Base-by-base conservation (phyloP, 345 rosid genomes). In the Brassica nigra region DNA sequence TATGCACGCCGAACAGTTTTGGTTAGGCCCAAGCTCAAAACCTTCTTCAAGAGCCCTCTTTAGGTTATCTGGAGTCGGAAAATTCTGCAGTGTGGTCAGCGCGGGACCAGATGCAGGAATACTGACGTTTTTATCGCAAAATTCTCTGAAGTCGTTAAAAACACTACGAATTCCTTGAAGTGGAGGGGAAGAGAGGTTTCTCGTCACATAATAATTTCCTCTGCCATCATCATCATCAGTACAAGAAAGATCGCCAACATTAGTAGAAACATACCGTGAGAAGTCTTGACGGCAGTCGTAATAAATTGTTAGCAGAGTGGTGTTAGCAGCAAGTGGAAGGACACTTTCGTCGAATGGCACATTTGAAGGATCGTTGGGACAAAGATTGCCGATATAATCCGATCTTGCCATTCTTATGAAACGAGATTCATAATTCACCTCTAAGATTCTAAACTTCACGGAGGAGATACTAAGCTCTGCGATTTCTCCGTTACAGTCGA, bases 361-460 rank as follows among this genome's bases (percentile, higher is more conserved):
- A 74, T 77, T 77, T 12, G 0, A 0, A 4, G 47, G 68, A 9
- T 3, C 0, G 0, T 14, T 0, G 0, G 84, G 85, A 80, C 90
- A 87, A 0, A 58, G 4, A 70, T 3, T 0, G 1, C 14, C n/a
- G 4, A 31, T 0, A 61, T 79, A 84, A 63, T 87, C 86, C 0
- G 16, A 14, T 78, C 87, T 85, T 5, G 81, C 71, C 0, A 82
- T 62, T 9, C 0, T 15, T 6, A 91, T 39, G 18, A 11, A 4
- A 55, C 20, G 2, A 2, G 77, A 18, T 1, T 0, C 0, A 42
- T 4, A 62, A 4, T 28, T 33, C 7, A 73, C 31, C 0, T 1
- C 6, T 0, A 80, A 73, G 65, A 91, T 80, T 34, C 34, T 80
- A 61, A 77, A 86, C 12, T 37, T 78, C 0, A 49, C 75, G 0